Evolutionary conservation across 2,329 filamentous ascomycete species (phyloP), one percentile per base, ranked within the genome.

Genomic region (Coleophoma cylindrospora): DNA sequence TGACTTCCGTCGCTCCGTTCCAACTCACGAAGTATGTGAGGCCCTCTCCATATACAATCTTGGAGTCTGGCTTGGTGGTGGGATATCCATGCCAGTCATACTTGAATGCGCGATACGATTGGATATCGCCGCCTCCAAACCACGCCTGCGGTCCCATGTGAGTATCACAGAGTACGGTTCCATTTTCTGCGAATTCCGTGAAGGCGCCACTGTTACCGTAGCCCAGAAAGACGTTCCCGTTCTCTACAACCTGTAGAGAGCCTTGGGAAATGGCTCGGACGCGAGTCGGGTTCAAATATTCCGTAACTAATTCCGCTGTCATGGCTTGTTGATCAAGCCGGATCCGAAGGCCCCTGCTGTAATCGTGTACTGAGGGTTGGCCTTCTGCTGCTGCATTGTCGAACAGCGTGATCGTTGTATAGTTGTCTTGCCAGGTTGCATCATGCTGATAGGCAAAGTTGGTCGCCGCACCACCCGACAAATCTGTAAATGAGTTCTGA

Each of bases 371-470:
- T 32, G 32, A 40, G 17, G 38, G 40, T 21, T 45, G 36, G 11
- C 41, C 32, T 14, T 40, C 44, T 11, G 34, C 34, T 3, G 51
- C 40, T n/a, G 43, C 45, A 27, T 54, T 54, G 14, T 54, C 52
- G 17, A 48, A 49, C 11, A 53, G 33, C 8, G 51, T 51, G 34
- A 51, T 47, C 11, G 43, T 45, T 8, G 37, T 49, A 32, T 40
- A 45, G 22, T 50, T 43, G 10, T 48, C 43, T 6, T 49, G 45
- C 34, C 43, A 75, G 8, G 71, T 68, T 0, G 72, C 73, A 54
- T 76, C 68, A 53, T 76, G 74, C 57, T 76, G 74, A 60, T 71
- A 75, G 12, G 68, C 70, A 54, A 76, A 76, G 17, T 68, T 62
- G 52, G 73, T 73, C 48, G 72, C 70, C 12, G 63, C 64, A 44